These are phyloP conservation scores for Catenaria anguillulae DNA, from an alignment of 371 early-diverging fungal species.

Conservation along the genomic window DNA sequence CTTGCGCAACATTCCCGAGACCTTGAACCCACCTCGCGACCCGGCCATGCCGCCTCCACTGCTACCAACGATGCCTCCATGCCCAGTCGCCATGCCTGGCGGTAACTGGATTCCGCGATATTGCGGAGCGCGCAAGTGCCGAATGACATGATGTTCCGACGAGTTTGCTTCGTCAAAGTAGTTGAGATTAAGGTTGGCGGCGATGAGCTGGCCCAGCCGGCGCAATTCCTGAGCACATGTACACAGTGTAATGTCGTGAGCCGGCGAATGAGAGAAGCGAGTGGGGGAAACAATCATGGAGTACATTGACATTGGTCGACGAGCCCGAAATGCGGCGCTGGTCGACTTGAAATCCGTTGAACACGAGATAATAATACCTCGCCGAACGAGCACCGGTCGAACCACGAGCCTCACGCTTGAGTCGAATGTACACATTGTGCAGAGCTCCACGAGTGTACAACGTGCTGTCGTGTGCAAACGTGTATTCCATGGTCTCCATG, in stretches of 20 bases:
- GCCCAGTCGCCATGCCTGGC: too few relatives aligned
- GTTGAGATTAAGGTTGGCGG: conserved; percentile 1
- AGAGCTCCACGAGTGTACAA: not conserved
- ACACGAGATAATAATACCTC: not conserved
- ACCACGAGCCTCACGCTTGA: not conserved
- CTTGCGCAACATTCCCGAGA: too few relatives aligned
- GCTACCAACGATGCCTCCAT: too few relatives aligned
- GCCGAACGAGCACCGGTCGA: not conserved
- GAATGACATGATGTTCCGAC: conserved; percentile 3
- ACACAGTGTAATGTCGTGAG: not conserved
- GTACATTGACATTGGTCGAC: not conserved
- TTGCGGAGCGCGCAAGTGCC: not conserved
- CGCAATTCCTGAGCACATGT: conserved; percentile 1
- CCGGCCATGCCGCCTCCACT: too few relatives aligned
- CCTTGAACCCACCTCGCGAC: too few relatives aligned
- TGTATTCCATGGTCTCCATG: not conserved
- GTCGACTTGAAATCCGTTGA: conserved; percentile 7
- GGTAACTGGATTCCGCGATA: too few relatives aligned
- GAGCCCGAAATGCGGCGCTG: conserved; percentile 2
- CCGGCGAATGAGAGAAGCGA: too few relatives aligned
- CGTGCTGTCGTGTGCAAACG: not conserved
- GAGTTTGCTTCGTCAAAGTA: conserved; percentile 8
- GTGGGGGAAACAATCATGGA: not conserved
- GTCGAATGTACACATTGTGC: conserved; percentile 8
- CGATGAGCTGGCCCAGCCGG: conserved; percentile 5